Base-by-base conservation (phyloP, 768 basidiomycete genomes). In the Lactarius evosmus region DNA sequence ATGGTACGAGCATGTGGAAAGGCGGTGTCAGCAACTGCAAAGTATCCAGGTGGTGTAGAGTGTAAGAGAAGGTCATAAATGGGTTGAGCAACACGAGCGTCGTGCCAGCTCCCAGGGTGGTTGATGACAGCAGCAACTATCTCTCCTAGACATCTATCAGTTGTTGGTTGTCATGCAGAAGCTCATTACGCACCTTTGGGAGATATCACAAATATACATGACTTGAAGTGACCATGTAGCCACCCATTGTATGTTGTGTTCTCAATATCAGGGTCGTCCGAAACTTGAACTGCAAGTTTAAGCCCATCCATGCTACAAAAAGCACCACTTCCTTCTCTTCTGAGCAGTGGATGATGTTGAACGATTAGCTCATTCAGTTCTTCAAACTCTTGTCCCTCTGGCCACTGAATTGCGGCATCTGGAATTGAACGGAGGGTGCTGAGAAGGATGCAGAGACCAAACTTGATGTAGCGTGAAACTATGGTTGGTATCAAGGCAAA, bases 21-120 rank as follows among this genome's bases (percentile, higher is more conserved):
- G 38, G 78, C 81, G 3, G 78, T 80, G 61, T 83, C 78, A 0
- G 79, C 72, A 12, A 79, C 73, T 11, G 82, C 66, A 67, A 77
- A 82, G 65, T 69, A 82, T 1, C 77, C 77, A 2, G 75, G 72
- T 0, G 79, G 80, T 25, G 76, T 80, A 3, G 68, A 25, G 2
- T 58, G 70, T 0, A 58, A 66, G 0, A 80, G 70, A 34, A 73
- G 73, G 7, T 76, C 58, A 63, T 78, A 82, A 14, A 83, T 76
- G 2, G 71, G 73, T 4, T 66, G 69, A 1, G 80, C 78, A 62
- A 82, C 74, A 27, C 69, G 72, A 7, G 78, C 73, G 63, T 83
- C 78, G 68, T 82, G 82, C 80, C 80, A 83, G 66, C 80, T 81
- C 11, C 80, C 78, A 0, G 79, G 80, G 0, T 75, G 72, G 70